These are phyloP conservation scores for Mycena sanguinolenta DNA, from an alignment of 768 basidiomycete genomes.

Conservation along the genomic window DNA sequence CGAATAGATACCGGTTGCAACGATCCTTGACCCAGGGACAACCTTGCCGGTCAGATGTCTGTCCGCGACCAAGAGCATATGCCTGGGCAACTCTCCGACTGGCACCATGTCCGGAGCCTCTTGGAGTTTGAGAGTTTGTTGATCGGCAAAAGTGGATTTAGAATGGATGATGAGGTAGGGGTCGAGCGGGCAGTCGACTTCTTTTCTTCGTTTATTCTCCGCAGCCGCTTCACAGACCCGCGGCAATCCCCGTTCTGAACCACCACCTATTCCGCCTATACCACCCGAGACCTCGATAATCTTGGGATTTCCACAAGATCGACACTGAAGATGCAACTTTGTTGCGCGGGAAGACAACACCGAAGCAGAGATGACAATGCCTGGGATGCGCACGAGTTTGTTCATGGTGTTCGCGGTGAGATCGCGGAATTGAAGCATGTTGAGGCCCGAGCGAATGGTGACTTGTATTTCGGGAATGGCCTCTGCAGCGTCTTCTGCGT, in stretches of 20 bases:
- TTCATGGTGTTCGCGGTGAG: conserved; percentile 95
- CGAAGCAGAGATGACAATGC: conserved; percentile 98
- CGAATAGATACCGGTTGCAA: conserved; percentile 97
- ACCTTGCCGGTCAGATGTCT: conserved; percentile 93
- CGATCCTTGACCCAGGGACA: conserved; percentile 94
- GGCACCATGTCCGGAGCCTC: conserved; percentile 99
- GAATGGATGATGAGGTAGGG: conserved; percentile 97
- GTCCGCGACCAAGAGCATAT: conserved; percentile 94
- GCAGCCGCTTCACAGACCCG: conserved; percentile 87
- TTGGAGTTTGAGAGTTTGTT: conserved; percentile 96
- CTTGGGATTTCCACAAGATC: conserved; percentile 87
- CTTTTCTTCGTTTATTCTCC: conserved; percentile 90
- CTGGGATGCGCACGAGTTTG: conserved; percentile 95
- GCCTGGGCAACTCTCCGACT: conserved; percentile 96
- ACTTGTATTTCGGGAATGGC: conserved; percentile 82
- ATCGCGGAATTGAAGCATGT: conserved; percentile 94
- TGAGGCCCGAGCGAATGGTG: conserved; percentile 89
- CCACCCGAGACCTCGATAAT: conserved; percentile 83
- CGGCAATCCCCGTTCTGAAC: conserved; percentile 87
- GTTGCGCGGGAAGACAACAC: conserved; percentile 94
- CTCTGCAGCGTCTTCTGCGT: conserved; percentile 53
- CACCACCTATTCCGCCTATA: conserved; percentile 89
- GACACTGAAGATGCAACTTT: conserved; percentile 92
- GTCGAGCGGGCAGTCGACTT: conserved; percentile 91
- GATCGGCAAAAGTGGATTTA: conserved; percentile 94